These are phyloP conservation scores for Tephrocybe sp. DNA, from an alignment of 768 basidiomycete genomes.

Conservation along the genomic window DNA sequence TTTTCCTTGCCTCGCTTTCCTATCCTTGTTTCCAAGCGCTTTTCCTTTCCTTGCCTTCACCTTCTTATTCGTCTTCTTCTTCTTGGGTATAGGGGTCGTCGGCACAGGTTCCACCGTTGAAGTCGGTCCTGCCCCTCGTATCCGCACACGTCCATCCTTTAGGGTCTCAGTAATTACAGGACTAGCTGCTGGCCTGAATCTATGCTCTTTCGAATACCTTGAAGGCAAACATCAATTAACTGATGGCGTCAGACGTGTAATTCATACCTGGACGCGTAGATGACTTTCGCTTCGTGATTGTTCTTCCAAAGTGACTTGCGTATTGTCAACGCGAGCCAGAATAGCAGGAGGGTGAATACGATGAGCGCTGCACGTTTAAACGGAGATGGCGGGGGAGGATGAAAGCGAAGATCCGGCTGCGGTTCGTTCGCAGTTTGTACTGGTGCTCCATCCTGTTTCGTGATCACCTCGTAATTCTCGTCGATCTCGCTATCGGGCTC, in stretches of 20 bases:
- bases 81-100: conserved; percentile 21
- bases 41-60: conserved; percentile 20
- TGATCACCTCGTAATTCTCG: too few relatives aligned
- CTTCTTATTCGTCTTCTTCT: conserved; percentile 16
- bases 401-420: conserved; percentile 30
- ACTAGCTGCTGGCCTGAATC: conserved; percentile 82
- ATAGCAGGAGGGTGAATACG: conserved; percentile 36
- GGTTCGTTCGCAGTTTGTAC: conserved; percentile 19
- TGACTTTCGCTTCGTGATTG: conserved; percentile 40
- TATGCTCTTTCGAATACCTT: conserved; percentile 83
- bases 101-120: conserved; percentile 24
- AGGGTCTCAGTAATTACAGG: conserved; percentile 78
- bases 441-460: too few relatives aligned
- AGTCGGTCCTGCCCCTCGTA: conserved; percentile 68
- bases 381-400: conserved; percentile 37
- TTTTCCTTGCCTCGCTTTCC: too few relatives aligned
- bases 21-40: conserved; percentile 17
- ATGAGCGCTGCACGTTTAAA: conserved; percentile 51
- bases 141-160: conserved; percentile 63
- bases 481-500: too few relatives aligned
- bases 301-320: conserved; percentile 21
- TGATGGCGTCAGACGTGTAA: background rate
- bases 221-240: background rate
- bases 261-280: conserved; percentile 65
- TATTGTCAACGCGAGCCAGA: conserved; percentile 45